Base-by-base conservation (phyloP, 2,329 filamentous ascomycete species). In the Cryphonectria carpinicola region DNA sequence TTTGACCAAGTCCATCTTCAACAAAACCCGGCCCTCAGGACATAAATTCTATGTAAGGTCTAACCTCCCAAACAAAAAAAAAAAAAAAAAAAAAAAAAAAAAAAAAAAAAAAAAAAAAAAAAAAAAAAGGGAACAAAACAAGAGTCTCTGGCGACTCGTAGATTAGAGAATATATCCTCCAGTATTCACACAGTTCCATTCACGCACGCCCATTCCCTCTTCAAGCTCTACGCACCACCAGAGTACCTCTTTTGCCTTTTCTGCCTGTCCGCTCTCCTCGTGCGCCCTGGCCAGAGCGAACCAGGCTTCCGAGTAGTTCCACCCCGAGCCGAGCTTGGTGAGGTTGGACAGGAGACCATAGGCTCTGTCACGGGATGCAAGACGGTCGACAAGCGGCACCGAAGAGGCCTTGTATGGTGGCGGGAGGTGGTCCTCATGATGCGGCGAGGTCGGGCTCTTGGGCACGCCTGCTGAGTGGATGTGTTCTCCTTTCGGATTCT, bases 191-290 rank as follows among this genome's bases (percentile, higher is more conserved):
- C 87, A 90, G 41, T 85, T 87, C 96, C 95, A 98, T 71, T 88
- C 87, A 70, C 96, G 89, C 64, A 97, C 87, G 0, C 92, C 93
- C 74, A 89, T 89, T 10, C 89, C 90, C 79, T 99, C 95, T 79
- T 98, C 96, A 41, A 99, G 85, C 81, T 98, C 94, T 17, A 99
- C 93, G 76, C 95, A 97, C 94, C 95, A 98, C 96, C 96, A 98
- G 8, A 98, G 86, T 62, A 95, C 94, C 75, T 96, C 92, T 82
- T 95, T 97, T 19, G 96, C 92, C 83, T 95, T 97, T 52, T 96
- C 93, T 1, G 89, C 81, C 82, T 97, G 93, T 0, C 92, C 93
- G 70, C 93, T 93, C 78, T 94, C 89, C 80, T 99, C 96, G 77
- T 98, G 93, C 13, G 93, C 94, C 73, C 94, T 86, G 0, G 94